Base-by-base conservation (phyloP, 495 filamentous ascomycete species). In the Jackrogersella multiformis region DNA sequence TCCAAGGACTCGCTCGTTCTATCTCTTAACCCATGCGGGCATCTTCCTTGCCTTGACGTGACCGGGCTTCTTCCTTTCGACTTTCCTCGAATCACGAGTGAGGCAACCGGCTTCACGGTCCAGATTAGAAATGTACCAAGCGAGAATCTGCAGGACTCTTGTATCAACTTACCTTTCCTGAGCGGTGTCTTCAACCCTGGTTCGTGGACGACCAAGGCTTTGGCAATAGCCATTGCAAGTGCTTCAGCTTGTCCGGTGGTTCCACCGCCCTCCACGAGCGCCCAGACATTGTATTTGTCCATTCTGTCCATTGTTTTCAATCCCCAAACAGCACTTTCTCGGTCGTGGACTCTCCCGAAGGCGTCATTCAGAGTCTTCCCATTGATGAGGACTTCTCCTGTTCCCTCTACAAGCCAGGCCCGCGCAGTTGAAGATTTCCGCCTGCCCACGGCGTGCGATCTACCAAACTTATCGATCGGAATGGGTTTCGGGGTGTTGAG, bases 61-160 rank as follows among this genome's bases (percentile, higher is more conserved):
- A 68, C 95, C 95, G 21, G 93, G 87, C 87, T 99, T 99, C 90
- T 99, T 99, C 72, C 95, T 93, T 81, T 99, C 95, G 62, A 98
- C 96, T 54, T 82, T 87, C 77, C 94, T 91, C 38, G 90, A 86
- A 85, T 99, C 94, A 67, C 96, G 89, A 52, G 93, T 97, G 60
- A 98, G 85, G 74, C 88, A 91, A 56, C 95, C 95, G 74, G 94
- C 96, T 99, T 71, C 23, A 54, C 20, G 60, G 48, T 45, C 21
- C 41, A 56, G 9, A 68, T 71, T 69, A 78, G 64, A 39, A 60
- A 60, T 51, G 49, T 61, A 16, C 67, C 20, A 66, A 61, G 49
- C 30, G 60, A 56, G 52, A 21, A n/a, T 23, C 34, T 61, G 20
- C 24, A 26, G 51, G 28, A 69, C 6, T 42, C 39, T 28, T 38